A percentile compares a stretch with the other conserved stretches of the same genome.
Conservation (phyloP, 345 rosid species). For the Noccaea bulbosa region DNA sequence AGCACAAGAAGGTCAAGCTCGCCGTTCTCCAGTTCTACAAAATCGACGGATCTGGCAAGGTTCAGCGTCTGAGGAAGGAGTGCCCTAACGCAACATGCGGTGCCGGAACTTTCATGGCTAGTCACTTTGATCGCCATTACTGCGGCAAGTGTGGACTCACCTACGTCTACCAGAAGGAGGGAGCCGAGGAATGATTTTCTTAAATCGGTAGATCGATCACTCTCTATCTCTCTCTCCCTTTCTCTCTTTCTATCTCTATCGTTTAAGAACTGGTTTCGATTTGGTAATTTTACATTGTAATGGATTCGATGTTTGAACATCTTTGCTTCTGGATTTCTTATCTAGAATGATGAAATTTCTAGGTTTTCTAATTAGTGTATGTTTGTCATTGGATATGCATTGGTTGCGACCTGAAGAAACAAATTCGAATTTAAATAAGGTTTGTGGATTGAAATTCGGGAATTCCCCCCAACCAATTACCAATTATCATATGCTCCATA, state of each 20-base stretch:
- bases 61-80: constrained; percentile 47
- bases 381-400: background rate
- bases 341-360: constrained; percentile 5
- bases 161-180: constrained; percentile 44
- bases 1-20: constrained; percentile 48
- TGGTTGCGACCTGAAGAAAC: background rate
- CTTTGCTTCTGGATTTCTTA: constrained; percentile 26
- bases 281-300: constrained; percentile 26
- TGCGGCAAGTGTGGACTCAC: constrained; percentile 49
- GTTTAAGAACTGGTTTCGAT: constrained; percentile 6
- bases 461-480: no score
- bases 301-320: constrained; percentile 32
- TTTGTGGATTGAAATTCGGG: background rate
- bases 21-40: constrained; percentile 46
- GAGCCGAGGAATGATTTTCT: constrained; percentile 29
- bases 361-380: background rate
- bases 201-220: background rate
- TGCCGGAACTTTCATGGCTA: constrained; percentile 48
- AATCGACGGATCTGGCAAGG: constrained; percentile 41
- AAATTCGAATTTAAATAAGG: background rate
- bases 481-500: no score
- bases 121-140: constrained; percentile 47
- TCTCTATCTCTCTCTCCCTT: background rate
- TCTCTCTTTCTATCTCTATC: background rate
- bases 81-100: constrained; percentile 45